Evolutionary conservation across 2,329 filamentous ascomycete genomes (phyloP).

Genomic region (Aureobasidium sp.): DNA sequence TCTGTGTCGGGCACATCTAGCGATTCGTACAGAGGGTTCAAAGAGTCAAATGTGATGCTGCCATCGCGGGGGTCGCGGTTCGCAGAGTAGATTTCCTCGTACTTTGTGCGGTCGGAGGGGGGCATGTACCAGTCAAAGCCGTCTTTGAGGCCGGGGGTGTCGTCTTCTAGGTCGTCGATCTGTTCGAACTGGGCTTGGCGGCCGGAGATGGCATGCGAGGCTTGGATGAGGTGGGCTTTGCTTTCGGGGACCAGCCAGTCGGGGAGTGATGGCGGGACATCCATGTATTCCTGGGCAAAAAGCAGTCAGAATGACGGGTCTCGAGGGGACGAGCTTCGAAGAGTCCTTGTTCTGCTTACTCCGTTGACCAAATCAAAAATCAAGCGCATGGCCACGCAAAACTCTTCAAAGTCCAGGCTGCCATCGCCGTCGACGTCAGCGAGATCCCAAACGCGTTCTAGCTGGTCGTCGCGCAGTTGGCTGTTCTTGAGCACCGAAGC

Average conservation of each 20-base stretch:
- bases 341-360: slow-evolving; percentile 42
- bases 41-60: slow-evolving; percentile 63
- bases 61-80: slow-evolving; percentile 75
- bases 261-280: slow-evolving; percentile 78
- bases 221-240: slow-evolving; percentile 84
- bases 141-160: slow-evolving; percentile 79
- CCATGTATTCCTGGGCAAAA: slow-evolving; percentile 68
- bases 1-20: slow-evolving; percentile 70
- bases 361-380: slow-evolving; percentile 98
- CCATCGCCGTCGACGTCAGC: slow-evolving; percentile 97
- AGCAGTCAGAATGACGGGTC: not conserved
- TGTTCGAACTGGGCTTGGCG: slow-evolving; percentile 77
- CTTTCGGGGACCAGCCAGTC: slow-evolving; percentile 97
- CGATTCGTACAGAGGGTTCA: slow-evolving; percentile 78
- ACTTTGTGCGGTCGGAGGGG: slow-evolving; percentile 81
- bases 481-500: slow-evolving; percentile 68
- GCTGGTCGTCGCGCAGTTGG: slow-evolving; percentile 67
- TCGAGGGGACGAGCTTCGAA: no score
- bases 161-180: slow-evolving; percentile 68
- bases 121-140: slow-evolving; percentile 99
- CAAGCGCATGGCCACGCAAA: slow-evolving; percentile 96
- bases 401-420: slow-evolving; percentile 97
- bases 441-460: slow-evolving; percentile 96
- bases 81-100: slow-evolving; percentile 94
- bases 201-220: slow-evolving; percentile 69